phyloP scores from a whole-genome alignment of 2,329 filamentous ascomycete genomes.

The Colletotrichum lini region DNA sequence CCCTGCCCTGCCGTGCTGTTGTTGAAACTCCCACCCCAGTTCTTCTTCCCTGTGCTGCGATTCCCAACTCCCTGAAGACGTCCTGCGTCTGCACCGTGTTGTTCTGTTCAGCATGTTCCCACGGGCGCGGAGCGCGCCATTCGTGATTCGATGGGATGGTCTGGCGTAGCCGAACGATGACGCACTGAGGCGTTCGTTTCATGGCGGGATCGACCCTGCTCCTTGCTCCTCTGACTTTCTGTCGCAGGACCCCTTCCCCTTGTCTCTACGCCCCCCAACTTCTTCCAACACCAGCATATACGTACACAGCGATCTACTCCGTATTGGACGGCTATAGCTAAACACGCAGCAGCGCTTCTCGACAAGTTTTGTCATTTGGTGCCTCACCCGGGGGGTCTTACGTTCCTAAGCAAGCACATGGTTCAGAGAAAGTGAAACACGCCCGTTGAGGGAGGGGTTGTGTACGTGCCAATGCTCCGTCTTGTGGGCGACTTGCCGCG shows the following conservation, averaged over 20 bases:
- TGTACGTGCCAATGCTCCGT: background rate
- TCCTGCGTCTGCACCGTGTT: background rate
- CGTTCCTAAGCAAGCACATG: background rate
- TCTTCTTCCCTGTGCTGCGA: too few species aligned
- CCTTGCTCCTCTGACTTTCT: conserved; percentile 7
- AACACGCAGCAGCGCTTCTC: background rate
- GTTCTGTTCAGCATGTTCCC: conserved; percentile 16
- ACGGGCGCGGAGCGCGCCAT: conserved; percentile 19
- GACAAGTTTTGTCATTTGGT: background rate
- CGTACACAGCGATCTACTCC: background rate
- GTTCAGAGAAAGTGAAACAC: conserved; percentile 16
- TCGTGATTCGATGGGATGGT: conserved; percentile 27
- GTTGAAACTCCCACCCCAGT: background rate
- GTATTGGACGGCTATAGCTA: background rate
- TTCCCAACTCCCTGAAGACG: too few species aligned
- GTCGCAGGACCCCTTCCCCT: conserved; percentile 1
- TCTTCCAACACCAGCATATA: background rate
- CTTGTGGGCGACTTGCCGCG: background rate
- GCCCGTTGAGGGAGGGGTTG: conserved; percentile 6
- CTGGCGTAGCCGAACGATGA: conserved; percentile 34
- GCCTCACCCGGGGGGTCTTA: background rate
- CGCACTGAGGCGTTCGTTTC: conserved; percentile 41
- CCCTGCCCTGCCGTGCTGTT: background rate
- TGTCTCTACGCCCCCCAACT: background rate
- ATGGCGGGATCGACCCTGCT: conserved; percentile 39